Evolutionary conservation across 495 filamentous ascomycete species (phyloP).

Genomic region (Daldinia grandis): DNA sequence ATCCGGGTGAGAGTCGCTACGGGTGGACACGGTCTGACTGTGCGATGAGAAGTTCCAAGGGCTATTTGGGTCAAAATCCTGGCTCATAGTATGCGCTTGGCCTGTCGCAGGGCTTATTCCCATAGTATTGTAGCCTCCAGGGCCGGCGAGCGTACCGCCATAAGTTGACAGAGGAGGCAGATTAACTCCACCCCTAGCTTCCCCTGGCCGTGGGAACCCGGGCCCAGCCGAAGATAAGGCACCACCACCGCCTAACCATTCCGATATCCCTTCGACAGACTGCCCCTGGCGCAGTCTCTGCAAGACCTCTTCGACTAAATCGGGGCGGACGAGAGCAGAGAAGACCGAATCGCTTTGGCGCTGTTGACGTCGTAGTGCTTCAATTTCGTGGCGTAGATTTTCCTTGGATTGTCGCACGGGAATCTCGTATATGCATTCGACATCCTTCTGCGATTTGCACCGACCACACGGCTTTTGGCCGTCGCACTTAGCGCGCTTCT

Average conservation of each 20-base stretch:
- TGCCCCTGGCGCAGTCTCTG: conserved; percentile 57
- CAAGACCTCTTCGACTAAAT: conserved; percentile 58
- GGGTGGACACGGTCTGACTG: conserved; percentile 49
- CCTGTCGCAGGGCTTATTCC: conserved; percentile 31
- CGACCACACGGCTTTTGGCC: conserved; percentile 61
- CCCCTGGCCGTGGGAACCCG: conserved; percentile 31
- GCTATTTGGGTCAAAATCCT: conserved; percentile 51
- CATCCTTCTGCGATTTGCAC: conserved; percentile 57
- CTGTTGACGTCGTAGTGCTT: conserved; percentile 57
- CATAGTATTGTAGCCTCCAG: conserved; percentile 34
- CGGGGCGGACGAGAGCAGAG: conserved; percentile 53
- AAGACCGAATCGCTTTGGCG: conserved; percentile 57
- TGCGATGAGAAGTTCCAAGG: conserved; percentile 55
- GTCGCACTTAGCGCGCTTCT: conserved; percentile 67
- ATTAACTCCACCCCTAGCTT: conserved; percentile 33
- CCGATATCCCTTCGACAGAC: conserved; percentile 57
- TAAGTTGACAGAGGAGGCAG: conserved; percentile 40
- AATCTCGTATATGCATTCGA: conserved; percentile 62
- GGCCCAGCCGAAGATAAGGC: conserved; percentile 35
- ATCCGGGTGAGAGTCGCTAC: conserved; percentile 52
- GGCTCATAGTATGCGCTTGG: conserved; percentile 40
- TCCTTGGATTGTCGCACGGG: conserved; percentile 65
- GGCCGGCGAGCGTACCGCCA: conserved; percentile 24
- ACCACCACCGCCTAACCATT: conserved; percentile 51
- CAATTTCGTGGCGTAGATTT: conserved; percentile 60